Base-by-base conservation (phyloP, 2,329 filamentous ascomycete species). In the Fusarium kyushuense region DNA sequence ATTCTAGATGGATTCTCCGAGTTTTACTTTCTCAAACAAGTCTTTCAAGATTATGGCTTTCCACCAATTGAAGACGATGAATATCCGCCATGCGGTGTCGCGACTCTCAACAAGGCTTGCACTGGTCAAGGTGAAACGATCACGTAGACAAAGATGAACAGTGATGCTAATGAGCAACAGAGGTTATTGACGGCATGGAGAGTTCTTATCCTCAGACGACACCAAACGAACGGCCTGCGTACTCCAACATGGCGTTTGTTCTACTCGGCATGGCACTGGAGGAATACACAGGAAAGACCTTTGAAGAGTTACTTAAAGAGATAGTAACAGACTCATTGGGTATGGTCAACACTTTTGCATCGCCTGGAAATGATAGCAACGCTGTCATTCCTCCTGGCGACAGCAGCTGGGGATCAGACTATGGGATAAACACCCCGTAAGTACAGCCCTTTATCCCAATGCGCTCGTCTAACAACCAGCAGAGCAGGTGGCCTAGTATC, bases 191-290 rank as follows among this genome's bases (percentile, higher is more conserved):
- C 0, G 77, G 76, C 6, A 74, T 82, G 69, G 71, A 61, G 19
- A 59, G 58, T 3, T 68, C 70, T 13, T 71, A 77, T 33, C 79
- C 77, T 0, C 72, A 79, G 19, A 70, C 73, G 2, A 41, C 75
- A 3, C 72, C 74, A 4, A 73, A 76, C 54, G 72, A 78, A 5
- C 73, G 75, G 4, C 79, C 81, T 0, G 74, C 78, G 0, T 83
- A 83, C 62, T 83, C 81, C 6, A 82, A 79, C 53, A 65, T 81
- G 17, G 79, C 79, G 0, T 83, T 80, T 57, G 74, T 74, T 16
- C 47, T 83, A 9, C 73, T 81, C 29, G 71, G 74, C 6, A 71
- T 80, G 47, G 79, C 76, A 1, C 61, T 83, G 1, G 74, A 79
- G 23, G 48, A 72, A 1, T 68, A 60, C 19, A 78, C 75, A 0